Percentiles rank a stretch among this genome's conserved stretches.
Evolutionary conservation across 352 stramenopile genomes (phyloP).

Genomic region (Achlya hypogyna): DNA sequence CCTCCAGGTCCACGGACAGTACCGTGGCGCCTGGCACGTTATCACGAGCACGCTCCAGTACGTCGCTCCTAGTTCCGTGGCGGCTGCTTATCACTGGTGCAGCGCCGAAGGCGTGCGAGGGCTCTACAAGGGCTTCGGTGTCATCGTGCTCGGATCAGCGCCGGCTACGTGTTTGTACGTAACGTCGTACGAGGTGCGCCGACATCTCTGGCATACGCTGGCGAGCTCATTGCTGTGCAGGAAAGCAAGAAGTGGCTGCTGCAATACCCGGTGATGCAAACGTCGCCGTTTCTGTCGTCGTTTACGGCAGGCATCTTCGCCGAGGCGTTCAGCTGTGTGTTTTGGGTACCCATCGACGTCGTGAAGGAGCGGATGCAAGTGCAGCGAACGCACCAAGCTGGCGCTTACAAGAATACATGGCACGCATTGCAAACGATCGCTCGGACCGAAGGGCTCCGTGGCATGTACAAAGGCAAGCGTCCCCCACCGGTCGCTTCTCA

Average conservation of each 20-base stretch:
- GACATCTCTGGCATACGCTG: background rate
- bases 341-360: slow-evolving; percentile 99
- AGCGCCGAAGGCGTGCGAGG: slow-evolving; percentile 43
- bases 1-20: slow-evolving; percentile 41
- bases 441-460: slow-evolving; percentile 79
- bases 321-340: slow-evolving; percentile 84
- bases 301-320: slow-evolving; percentile 62
- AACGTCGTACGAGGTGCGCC: slow-evolving; percentile 90
- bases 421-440: slow-evolving; percentile 89
- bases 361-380: slow-evolving; percentile 98
- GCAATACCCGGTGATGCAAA: slow-evolving; percentile 27
- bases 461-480: slow-evolving; percentile 81
- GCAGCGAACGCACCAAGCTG: slow-evolving; percentile 36
- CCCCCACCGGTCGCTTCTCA: background rate
- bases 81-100: background rate
- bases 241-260: slow-evolving; percentile 16
- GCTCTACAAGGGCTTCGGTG: slow-evolving; percentile 93
- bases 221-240: background rate
- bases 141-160: slow-evolving; percentile 90
- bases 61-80: background rate
- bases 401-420: slow-evolving; percentile 79
- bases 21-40: slow-evolving; percentile 35
- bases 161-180: slow-evolving; percentile 95
- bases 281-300: slow-evolving; percentile 51
- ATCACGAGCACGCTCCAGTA: slow-evolving; percentile 41